These are phyloP conservation scores for Golubevia sp. DNA, from an alignment of 1,284 basidiomycete genomes.

Conservation along the genomic window DNA sequence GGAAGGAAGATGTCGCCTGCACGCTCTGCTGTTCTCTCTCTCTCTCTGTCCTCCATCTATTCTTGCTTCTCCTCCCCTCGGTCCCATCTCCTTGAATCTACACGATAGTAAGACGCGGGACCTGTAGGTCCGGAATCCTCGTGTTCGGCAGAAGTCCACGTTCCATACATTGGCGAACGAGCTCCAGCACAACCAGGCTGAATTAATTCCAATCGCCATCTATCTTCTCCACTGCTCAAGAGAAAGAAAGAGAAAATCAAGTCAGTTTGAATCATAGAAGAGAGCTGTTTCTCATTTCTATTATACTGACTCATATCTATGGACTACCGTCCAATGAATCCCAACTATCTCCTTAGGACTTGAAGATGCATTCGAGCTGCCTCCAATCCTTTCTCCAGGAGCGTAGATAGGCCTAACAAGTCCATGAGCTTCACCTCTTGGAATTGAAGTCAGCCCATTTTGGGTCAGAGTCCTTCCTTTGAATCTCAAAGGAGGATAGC, in stretches of 20 bases:
- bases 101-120: constrained; percentile 30
- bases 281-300: too few relatives aligned
- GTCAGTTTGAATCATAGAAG: too few relatives aligned
- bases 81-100: constrained; percentile 29
- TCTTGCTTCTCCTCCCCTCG: constrained; percentile 16
- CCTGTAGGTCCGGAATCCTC: constrained; percentile 27
- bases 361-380: constrained; percentile 10
- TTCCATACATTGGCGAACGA: constrained; percentile 32
- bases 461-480: constrained; percentile 25
- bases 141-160: constrained; percentile 30
- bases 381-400: too few relatives aligned
- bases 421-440: constrained; percentile 23
- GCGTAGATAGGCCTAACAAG: constrained; percentile 28
- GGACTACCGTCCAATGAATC: constrained; percentile 31
- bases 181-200: constrained; percentile 35
- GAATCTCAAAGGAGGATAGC: constrained; percentile 33
- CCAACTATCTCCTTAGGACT: constrained; percentile 19
- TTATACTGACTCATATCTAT: constrained; percentile 38
- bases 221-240: constrained; percentile 34
- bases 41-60: too few relatives aligned
- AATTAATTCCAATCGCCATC: constrained; percentile 30
- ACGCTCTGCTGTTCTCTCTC: too few relatives aligned
- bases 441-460: constrained; percentile 15
- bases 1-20: too few relatives aligned
- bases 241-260: too few relatives aligned